Evolutionary conservation across 2,329 filamentous ascomycete genomes (phyloP).

Genomic region (Trichoderma sp.): DNA sequence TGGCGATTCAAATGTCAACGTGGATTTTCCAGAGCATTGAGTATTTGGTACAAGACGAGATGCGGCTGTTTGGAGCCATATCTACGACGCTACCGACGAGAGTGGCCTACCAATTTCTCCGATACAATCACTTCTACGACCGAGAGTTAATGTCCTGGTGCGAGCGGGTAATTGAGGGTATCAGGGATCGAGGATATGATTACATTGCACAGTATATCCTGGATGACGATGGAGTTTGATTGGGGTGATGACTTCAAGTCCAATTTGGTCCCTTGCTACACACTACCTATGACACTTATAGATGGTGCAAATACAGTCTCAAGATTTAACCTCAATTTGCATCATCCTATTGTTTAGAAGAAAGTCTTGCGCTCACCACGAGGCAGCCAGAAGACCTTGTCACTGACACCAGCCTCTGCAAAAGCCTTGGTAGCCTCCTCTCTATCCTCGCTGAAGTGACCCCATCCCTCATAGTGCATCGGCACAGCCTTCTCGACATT

Average conservation of each 20-base stretch:
- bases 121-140: slow-evolving; percentile 4
- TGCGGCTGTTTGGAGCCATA: slow-evolving; percentile 45
- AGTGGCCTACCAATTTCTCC: slow-evolving; percentile 29
- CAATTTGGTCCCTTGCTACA: background rate
- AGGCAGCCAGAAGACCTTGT: slow-evolving; percentile 42
- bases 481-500: slow-evolving; percentile 48
- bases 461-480: slow-evolving; percentile 53
- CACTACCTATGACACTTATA: background rate
- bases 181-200: slow-evolving; percentile 13
- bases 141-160: slow-evolving; percentile 6
- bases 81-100: slow-evolving; percentile 41
- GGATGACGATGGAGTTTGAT: slow-evolving; percentile 20
- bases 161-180: slow-evolving; percentile 19
- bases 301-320: background rate
- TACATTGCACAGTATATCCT: slow-evolving; percentile 24
- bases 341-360: slow-evolving; percentile 10
- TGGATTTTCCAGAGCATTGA: slow-evolving; percentile 42
- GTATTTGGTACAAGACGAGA: slow-evolving; percentile 44
- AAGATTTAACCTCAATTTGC: background rate
- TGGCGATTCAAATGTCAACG: slow-evolving; percentile 31
- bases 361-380: slow-evolving; percentile 33
- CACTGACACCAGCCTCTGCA: slow-evolving; percentile 39
- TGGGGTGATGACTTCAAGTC: background rate
- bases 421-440: slow-evolving; percentile 37
- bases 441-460: slow-evolving; percentile 46